Conservation (phyloP, 768 basidiomycete genomes). For the Sutorius australiensis region DNA sequence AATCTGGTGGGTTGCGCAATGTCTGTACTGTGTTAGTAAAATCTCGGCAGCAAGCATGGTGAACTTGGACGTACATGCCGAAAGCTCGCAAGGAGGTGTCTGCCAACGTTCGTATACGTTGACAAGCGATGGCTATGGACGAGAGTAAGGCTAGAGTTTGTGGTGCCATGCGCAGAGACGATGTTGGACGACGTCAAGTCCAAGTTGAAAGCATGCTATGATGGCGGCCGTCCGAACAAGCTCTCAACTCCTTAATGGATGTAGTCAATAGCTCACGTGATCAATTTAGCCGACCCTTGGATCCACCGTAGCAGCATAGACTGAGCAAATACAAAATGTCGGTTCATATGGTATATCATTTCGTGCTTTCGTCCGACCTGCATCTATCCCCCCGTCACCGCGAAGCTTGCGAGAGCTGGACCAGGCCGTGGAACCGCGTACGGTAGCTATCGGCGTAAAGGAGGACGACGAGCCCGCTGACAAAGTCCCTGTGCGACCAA, state of each 20-base stretch:
- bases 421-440: conserved; percentile 38
- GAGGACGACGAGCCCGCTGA: conserved; percentile 45
- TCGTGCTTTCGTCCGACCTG: neutral
- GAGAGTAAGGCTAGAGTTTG: conserved; percentile 18
- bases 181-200: conserved; percentile 12
- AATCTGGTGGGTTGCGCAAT: conserved; percentile 88
- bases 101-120: conserved; percentile 38
- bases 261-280: conserved; percentile 18
- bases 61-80: conserved; percentile 62
- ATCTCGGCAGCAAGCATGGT: neutral
- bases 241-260: neutral
- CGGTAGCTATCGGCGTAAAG: conserved; percentile 50
- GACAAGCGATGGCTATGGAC: conserved; percentile 19
- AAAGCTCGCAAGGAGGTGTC: conserved; percentile 64
- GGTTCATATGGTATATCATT: conserved; percentile 19
- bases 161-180: conserved; percentile 22
- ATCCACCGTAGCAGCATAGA: too few relatives aligned
- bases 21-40: conserved; percentile 42
- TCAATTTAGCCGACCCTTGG: neutral
- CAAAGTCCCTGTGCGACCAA: conserved; percentile 41
- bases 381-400: conserved; percentile 18
- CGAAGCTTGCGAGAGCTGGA: conserved; percentile 38
- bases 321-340: conserved; percentile 13
- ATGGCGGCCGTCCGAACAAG: neutral
- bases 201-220: conserved; percentile 13